A percentile compares a stretch with the other conserved stretches of the same genome.
These are phyloP conservation scores for Saccharomycopsis capsularis DNA, from an alignment of 805 yeast species.

Conservation along the genomic window DNA sequence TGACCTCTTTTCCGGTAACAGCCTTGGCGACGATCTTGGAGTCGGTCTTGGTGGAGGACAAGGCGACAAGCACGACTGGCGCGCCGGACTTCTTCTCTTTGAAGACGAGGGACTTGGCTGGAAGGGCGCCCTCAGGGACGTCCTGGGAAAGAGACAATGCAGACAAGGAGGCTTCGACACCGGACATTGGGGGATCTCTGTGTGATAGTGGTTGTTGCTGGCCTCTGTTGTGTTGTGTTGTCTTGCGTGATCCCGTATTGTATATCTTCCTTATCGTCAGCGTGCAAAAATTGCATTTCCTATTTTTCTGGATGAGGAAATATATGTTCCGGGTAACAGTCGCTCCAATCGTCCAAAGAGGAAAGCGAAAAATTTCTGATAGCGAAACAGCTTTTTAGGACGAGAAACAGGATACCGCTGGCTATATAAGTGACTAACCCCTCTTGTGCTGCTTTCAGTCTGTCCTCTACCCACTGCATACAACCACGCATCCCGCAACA, in stretches of 20 bases:
- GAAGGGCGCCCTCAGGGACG: conserved; percentile 41
- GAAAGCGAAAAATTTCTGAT: too few relatives aligned
- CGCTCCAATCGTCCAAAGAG: too few relatives aligned
- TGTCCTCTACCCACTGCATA: too few relatives aligned
- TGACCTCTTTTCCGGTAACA: conserved; percentile 73
- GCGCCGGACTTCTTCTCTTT: conserved; percentile 87
- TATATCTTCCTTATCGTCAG: too few relatives aligned
- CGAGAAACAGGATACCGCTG: too few relatives aligned
- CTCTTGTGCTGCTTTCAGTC: too few relatives aligned
- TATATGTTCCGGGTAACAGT: background rate
- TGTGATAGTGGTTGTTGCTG: too few relatives aligned
- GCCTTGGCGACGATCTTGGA: conserved; percentile 54
- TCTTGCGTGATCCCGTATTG: too few relatives aligned
- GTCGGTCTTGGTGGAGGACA: conserved; percentile 64
- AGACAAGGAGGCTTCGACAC: conserved; percentile 62
- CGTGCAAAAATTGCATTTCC: too few relatives aligned
- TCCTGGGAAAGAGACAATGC: conserved; percentile 56
- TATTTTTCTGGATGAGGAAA: background rate
- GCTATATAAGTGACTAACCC: background rate
- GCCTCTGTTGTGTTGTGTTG: too few relatives aligned
- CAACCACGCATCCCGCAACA: background rate
- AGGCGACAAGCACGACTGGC: conserved; percentile 76
- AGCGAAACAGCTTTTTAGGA: too few relatives aligned
- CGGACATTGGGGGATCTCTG: too few relatives aligned
- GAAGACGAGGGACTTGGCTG: conserved; percentile 74